These are phyloP conservation scores for Penicillium sclerotiorum DNA, from an alignment of 2,329 filamentous ascomycete species.

Conservation along the genomic window DNA sequence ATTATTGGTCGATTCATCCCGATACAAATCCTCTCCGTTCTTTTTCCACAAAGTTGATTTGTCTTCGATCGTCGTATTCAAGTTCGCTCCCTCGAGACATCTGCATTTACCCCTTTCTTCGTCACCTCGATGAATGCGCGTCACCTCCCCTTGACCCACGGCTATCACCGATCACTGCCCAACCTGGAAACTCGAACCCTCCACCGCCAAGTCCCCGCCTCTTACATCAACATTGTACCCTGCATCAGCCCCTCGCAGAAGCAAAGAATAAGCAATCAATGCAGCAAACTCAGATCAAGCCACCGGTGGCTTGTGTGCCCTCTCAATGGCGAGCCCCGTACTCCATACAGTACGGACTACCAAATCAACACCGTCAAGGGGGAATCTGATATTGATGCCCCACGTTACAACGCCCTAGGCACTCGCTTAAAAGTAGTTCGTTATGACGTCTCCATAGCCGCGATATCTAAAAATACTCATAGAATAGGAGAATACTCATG, in stretches of 20 bases:
- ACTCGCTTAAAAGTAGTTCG: background rate
- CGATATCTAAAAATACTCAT: background rate
- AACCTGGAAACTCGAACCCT: background rate
- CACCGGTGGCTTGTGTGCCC: too few relatives aligned
- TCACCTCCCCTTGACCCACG: background rate
- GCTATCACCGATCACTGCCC: background rate
- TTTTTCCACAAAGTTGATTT: too few relatives aligned
- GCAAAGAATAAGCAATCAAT: background rate
- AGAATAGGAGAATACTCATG: background rate
- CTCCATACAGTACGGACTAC: too few relatives aligned
- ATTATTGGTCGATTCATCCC: too few relatives aligned
- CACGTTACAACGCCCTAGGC: background rate
- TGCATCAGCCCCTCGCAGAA: background rate
- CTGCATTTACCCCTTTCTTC: background rate
- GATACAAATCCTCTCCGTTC: too few relatives aligned
- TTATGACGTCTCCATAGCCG: background rate
- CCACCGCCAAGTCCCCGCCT: background rate
- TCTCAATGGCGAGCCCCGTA: too few relatives aligned
- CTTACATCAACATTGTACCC: background rate
- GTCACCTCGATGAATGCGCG: background rate
- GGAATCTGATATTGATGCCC: background rate
- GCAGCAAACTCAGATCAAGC: too few relatives aligned
- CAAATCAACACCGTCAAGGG: too few relatives aligned
- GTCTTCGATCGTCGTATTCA: too few relatives aligned
- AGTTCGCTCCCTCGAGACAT: too few relatives aligned